Base-by-base conservation (phyloP, 2,329 filamentous ascomycete genomes). In the Claviceps sp. region DNA sequence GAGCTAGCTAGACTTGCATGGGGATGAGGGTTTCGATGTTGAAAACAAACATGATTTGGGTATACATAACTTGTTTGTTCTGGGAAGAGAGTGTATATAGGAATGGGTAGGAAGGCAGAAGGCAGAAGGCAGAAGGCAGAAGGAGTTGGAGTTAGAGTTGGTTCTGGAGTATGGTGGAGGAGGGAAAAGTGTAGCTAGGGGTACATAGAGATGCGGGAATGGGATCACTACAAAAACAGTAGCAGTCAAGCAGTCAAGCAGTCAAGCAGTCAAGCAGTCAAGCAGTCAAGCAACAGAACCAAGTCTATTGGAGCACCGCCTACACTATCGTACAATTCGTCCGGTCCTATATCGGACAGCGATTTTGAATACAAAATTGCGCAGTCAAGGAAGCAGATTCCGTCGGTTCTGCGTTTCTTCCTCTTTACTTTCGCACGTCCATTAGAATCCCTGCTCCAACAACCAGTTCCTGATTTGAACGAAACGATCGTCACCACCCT, bases 371-470 rank as follows among this genome's bases (percentile, higher is more conserved):
- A 34, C 4, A 34, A 11, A 11, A 11, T 34, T 29, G 4, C 29
- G 4, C 9, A 34, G 9, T 34, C 29, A 11, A 11, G 29, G 29
- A 11, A 34, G 29, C 29, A 9, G 3, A 36, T 5, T n/a, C n/a
- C 14, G 26, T 13, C n/a, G 7, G 2, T 20, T 11, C 4, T 20
- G 23, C 16, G 17, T 36, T 46, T 36, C 8, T 2, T 46, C 5
- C 8, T 42, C 14, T 20, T 9, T 9, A 17, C 8, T 16, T 20
- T 20, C 14, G 8, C 20, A 13, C 34, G n/a, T 7, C 16, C 23
- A 14, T 37, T 62, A 71, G 49, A 70, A 71, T 1, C 68, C 68
- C 16, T 58, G 57, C 11, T 61, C 56, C 20, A 68, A 48, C 22
- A 70, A 54, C 64, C 66, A 71, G 29, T 11, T 4, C 29, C 29